Evolutionary conservation across 805 yeast genomes (phyloP), one percentile per base, ranked within the genome.

Genomic region (Hanseniaspora nectarophila): DNA sequence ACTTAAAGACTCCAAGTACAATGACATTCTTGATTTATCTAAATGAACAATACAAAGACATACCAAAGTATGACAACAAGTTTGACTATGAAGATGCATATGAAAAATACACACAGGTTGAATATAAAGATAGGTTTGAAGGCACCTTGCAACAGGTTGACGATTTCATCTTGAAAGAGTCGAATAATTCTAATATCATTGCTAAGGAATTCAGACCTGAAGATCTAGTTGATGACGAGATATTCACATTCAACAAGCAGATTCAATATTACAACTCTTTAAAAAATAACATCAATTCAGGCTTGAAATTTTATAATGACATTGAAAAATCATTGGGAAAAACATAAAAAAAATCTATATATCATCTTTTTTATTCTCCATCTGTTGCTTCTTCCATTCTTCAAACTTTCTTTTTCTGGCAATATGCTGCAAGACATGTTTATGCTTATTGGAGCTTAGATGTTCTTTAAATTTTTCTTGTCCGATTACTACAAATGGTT

Each of bases 401-500:
- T 78, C 81, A 58, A 76, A 78, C 44, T 74, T 77, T 34, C 74
- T 67, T 61, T 76, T 78, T 43, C 74, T 70, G 45, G 72, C 72
- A 0, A 74, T 74, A 50, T 75, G 67, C 15, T 70, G 68, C 16
- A 74, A 44, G 51, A 72, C 74, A n/a, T 73, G 69, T 56, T 72
- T 75, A 61, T 89, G 98, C 54, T 84, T 73, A 55, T 80, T 72
- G 54, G 95, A 80, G 18, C 68, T 67, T 45, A 79, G 54, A 65
- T 90, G 98, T 4, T 75, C 72, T 5, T 76, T 64, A 81, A 85
- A 86, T 47, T 74, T 82, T 1, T 77, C 75, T 46, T 76, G 79
- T 0, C 97, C 97, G 7, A 92, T 78, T 0, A 83, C 74, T 0
- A 87, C 72, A 13, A 82, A 63, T 1, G 76, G 72, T 2, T 77